Evolutionary conservation across 73 alveolate genomes (phyloP).

Genomic region (Durusdinium trenchii): DNA sequence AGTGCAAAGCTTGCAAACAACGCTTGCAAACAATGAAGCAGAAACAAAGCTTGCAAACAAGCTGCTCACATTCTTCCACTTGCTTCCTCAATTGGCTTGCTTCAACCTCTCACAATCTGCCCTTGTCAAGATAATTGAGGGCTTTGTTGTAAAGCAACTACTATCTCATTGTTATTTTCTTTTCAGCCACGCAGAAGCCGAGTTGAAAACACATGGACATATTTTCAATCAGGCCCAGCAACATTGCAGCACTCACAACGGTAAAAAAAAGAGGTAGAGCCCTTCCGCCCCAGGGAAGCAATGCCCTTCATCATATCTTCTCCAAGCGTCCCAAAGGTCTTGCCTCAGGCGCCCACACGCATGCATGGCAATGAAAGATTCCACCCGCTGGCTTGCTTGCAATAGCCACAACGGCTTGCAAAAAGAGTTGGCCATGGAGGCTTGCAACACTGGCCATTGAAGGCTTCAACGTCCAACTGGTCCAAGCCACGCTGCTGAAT

Average conservation of each 20-base stretch:
- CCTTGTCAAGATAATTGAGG: neutral
- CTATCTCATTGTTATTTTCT: neutral
- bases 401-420: too few relatives aligned
- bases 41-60: neutral
- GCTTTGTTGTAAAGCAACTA: neutral
- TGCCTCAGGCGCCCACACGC: neutral
- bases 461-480: too few relatives aligned
- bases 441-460: neutral
- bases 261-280: neutral
- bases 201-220: too few relatives aligned
- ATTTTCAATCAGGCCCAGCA: neutral
- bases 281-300: neutral
- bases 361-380: neutral
- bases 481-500: constrained; percentile 23
- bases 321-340: neutral
- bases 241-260: neutral
- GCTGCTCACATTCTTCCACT: neutral
- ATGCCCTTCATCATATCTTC: neutral
- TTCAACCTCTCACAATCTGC: constrained; percentile 12
- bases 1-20: neutral
- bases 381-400: neutral
- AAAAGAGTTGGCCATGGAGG: neutral
- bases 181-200: neutral
- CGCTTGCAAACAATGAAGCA: neutral
- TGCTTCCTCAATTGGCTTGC: neutral